Evolutionary conservation across 2,329 filamentous ascomycete species (phyloP), one percentile per base, ranked within the genome.

Genomic region (Fusarium liriodendri): DNA sequence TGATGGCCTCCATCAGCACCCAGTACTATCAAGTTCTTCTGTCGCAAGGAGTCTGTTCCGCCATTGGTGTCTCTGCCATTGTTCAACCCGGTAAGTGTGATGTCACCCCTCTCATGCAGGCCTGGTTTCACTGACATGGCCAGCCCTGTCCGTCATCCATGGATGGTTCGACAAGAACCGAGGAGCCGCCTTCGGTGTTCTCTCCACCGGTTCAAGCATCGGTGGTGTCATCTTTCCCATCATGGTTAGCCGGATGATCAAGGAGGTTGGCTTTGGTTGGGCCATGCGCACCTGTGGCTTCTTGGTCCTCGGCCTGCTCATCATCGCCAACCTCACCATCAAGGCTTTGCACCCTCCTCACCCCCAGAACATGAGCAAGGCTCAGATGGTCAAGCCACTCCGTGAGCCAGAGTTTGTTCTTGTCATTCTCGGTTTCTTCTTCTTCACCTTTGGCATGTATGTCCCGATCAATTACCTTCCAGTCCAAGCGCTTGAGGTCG

Each of bases 1-100:
- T 93, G 89, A 91, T 92, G 89, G 85, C 88, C 0, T 88, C 85
- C 9, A 79, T 92, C 9, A 76, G 77, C n/a, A 81, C 71, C 0
- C 64, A 84, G 47, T 85, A 85, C 74, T 85, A 82, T 58, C 83
- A 85, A 52, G 79, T 85, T 62, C 77, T 85, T 11, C 74, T 86
- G 1, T 73, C 82, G 1, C 84, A 85, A 62, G 81, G 82, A 6
- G 76, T 85, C 0, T 83, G 79, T 63, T 82, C 80, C 2, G 81
- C 81, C 10, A 77, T 85, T 25, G 83, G 83, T 16, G 80, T 80
- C 10, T 76, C 79, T 0, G 79, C 79, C 20, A 78, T 84, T 50
- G 82, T 83, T 29, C 78, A 81, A 54, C 80, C 82, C 33, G 67
- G 79, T 79, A 64, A 50, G 72, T 58, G 25, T 6, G 1, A 1